phyloP scores from a whole-genome alignment of 2,329 filamentous ascomycete genomes.

The Trichoderma afroharzianum region DNA sequence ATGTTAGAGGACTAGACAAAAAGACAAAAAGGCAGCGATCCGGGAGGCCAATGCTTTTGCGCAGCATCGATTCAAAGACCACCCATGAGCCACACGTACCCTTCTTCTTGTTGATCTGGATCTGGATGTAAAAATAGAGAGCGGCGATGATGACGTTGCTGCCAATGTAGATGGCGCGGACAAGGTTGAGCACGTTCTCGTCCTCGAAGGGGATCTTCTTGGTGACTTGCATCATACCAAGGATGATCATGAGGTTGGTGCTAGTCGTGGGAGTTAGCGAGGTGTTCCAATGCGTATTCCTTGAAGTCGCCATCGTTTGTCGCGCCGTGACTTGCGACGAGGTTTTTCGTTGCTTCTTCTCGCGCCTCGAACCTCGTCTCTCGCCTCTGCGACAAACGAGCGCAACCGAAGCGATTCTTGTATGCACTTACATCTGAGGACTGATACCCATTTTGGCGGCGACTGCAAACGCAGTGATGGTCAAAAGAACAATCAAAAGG shows the following conservation, averaged over 20 bases:
- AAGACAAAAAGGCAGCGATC: constrained; percentile 16
- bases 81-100: constrained; percentile 57
- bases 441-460: constrained; percentile 57
- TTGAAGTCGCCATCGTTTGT: constrained; percentile 8
- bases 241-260: constrained; percentile 89
- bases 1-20: not conserved
- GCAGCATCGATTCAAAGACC: not conserved
- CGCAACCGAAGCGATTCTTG: not conserved
- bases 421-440: constrained; percentile 59
- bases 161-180: constrained; percentile 52
- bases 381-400: not conserved
- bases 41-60: not conserved
- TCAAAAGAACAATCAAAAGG: not conserved
- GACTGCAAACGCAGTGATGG: not conserved
- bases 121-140: constrained; percentile 82
- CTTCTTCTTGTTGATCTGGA: constrained; percentile 92
- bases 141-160: constrained; percentile 78
- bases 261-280: constrained; percentile 43
- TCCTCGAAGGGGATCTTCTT: constrained; percentile 96
- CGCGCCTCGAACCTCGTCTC: not conserved
- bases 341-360: not conserved
- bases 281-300: not conserved
- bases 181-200: constrained; percentile 55
- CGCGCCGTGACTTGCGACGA: not conserved
- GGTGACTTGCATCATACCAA: constrained; percentile 96